Conservation (phyloP, 768 basidiomycete species). For the Suillus fuscotomentosus region DNA sequence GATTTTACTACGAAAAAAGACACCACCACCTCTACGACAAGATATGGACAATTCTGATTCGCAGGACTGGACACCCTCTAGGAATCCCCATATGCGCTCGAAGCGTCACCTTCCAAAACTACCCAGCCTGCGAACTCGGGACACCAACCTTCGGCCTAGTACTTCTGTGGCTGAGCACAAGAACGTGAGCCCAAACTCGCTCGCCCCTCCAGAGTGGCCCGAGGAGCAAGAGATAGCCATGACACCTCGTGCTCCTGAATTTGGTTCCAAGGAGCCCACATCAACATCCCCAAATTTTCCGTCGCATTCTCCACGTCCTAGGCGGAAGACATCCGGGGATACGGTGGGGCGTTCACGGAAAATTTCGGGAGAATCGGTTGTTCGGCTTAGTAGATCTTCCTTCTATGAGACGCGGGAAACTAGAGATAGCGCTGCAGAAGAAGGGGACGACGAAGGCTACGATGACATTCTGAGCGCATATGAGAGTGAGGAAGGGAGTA, state of each 20-base stretch:
- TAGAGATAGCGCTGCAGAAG: constrained; percentile 67
- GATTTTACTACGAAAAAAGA: constrained; percentile 38
- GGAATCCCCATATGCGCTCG: constrained; percentile 46
- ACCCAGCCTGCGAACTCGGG: constrained; percentile 47
- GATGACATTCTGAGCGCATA: constrained; percentile 79
- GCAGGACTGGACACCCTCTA: constrained; percentile 31
- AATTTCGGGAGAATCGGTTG: constrained; percentile 35
- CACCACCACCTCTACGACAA: constrained; percentile 25
- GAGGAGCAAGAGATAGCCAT: constrained; percentile 47
- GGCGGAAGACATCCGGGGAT: constrained; percentile 30
- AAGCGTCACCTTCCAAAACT: constrained; percentile 50
- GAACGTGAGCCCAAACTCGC: constrained; percentile 41
- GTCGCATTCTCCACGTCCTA: constrained; percentile 20
- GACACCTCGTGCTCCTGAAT: constrained; percentile 58
- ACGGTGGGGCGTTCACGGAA: constrained; percentile 35
- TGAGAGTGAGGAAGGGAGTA: constrained; percentile 65
- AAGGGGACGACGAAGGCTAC: constrained; percentile 76
- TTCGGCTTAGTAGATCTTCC: constrained; percentile 47
- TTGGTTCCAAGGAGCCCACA: constrained; percentile 36
- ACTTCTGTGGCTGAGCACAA: constrained; percentile 32
- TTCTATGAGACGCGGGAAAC: constrained; percentile 37
- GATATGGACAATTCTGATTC: constrained; percentile 51
- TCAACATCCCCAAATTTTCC: constrained; percentile 27
- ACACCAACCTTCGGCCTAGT: constrained; percentile 14
- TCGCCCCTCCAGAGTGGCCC: constrained; percentile 51